These are phyloP conservation scores for Coffea canephora DNA, from an alignment of 257 asterid genomes.

Conservation along the genomic window DNA sequence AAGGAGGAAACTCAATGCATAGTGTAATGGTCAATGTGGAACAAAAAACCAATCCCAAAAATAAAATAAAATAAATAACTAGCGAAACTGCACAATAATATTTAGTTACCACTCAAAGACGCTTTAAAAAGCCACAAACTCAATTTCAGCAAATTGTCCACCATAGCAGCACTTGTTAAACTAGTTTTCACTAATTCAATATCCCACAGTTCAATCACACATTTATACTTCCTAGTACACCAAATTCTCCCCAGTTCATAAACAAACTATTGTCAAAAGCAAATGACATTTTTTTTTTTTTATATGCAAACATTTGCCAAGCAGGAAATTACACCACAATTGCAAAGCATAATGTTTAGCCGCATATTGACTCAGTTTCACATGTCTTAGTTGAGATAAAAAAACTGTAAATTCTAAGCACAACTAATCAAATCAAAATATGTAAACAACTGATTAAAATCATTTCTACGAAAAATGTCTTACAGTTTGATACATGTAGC, in stretches of 20 bases:
- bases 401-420: neutral
- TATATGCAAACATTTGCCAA: neutral
- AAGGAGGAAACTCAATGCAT: neutral
- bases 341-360: neutral
- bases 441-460: neutral
- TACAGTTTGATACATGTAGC: conserved; percentile 98
- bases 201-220: neutral
- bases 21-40: neutral
- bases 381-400: neutral
- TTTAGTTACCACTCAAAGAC: neutral
- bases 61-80: neutral
- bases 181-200: neutral
- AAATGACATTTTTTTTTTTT: neutral
- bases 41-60: neutral
- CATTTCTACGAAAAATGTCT: conserved; percentile 18
- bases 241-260: neutral
- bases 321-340: neutral
- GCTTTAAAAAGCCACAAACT: neutral
- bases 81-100: too few relatives aligned
- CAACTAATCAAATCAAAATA: neutral
- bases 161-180: neutral
- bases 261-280: neutral
- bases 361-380: neutral
- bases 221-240: neutral
- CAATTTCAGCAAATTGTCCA: neutral